phyloP scores from a whole-genome alignment of 2,329 filamentous ascomycete species.

The Aspergillus texensis region DNA sequence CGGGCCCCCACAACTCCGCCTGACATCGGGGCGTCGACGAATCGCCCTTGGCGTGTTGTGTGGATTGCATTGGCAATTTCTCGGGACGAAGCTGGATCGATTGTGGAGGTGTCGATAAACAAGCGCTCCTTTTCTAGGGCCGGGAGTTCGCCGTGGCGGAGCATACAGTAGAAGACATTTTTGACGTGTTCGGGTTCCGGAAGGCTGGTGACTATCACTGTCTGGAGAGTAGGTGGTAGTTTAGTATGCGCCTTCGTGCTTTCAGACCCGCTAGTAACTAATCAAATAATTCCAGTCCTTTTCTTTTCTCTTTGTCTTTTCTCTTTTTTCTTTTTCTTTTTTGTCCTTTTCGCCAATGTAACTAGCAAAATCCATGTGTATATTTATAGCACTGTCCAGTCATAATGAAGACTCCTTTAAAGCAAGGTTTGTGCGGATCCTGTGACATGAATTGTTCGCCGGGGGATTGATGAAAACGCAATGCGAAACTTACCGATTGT shows the following conservation, averaged over 20 bases:
- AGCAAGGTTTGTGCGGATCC: slow-evolving; percentile 1
- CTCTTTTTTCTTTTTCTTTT: too few relatives aligned
- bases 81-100: slow-evolving; percentile 83
- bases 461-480: neutral
- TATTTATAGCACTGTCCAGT: neutral
- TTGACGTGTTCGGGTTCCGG: slow-evolving; percentile 88
- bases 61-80: slow-evolving; percentile 73
- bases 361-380: neutral
- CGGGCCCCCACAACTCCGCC: slow-evolving; percentile 90
- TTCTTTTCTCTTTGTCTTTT: too few relatives aligned
- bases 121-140: slow-evolving; percentile 63
- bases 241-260: slow-evolving; percentile 9
- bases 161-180: slow-evolving; percentile 76
- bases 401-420: neutral
- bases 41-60: slow-evolving; percentile 68
- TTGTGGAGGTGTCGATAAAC: slow-evolving; percentile 96
- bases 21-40: slow-evolving; percentile 96
- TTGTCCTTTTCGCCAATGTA: neutral
- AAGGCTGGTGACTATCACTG: slow-evolving; percentile 83
- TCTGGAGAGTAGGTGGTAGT: slow-evolving; percentile 53
- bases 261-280: neutral
- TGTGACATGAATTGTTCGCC: neutral
- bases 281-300: neutral
- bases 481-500: slow-evolving; percentile 59
- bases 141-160: slow-evolving; percentile 59